phyloP scores from a whole-genome alignment of 352 stramenopile genomes.

The Nothophytophthora sp. region DNA sequence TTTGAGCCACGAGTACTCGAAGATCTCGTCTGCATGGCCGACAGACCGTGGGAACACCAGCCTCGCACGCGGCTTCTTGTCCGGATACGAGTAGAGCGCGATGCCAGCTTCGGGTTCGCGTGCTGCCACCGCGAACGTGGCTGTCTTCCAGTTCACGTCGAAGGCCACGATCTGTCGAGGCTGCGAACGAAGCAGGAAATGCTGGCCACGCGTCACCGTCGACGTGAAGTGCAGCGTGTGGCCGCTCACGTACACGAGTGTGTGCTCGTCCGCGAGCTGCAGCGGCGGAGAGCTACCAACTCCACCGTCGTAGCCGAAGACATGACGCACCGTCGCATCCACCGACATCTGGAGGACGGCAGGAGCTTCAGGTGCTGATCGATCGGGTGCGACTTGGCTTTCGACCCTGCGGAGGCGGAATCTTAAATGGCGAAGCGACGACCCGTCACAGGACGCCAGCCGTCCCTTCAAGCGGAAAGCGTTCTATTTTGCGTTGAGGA shows the following conservation, averaged over 20 bases:
- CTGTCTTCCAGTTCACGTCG: slow-evolving; percentile 60
- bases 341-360: slow-evolving; percentile 31
- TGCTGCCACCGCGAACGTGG: slow-evolving; percentile 54
- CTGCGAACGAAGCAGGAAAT: slow-evolving; percentile 59
- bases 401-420: too few species aligned
- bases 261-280: slow-evolving; percentile 73
- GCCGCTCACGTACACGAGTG: slow-evolving; percentile 55
- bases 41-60: slow-evolving; percentile 21
- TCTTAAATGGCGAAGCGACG: too few species aligned
- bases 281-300: slow-evolving; percentile 25
- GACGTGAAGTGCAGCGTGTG: slow-evolving; percentile 77
- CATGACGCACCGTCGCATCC: slow-evolving; percentile 61
- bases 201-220: slow-evolving; percentile 54
- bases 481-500: too few species aligned
- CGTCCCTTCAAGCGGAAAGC: too few species aligned
- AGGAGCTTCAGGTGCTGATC: too few species aligned
- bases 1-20: slow-evolving; percentile 67
- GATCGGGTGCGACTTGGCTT: too few species aligned
- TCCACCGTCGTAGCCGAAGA: slow-evolving; percentile 59
- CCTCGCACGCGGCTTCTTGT: slow-evolving; percentile 73
- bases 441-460: too few species aligned
- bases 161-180: slow-evolving; percentile 63
- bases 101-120: slow-evolving; percentile 60
- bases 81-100: slow-evolving; percentile 67
- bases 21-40: slow-evolving; percentile 16